These are phyloP conservation scores for Teratosphaeria viscida DNA, from an alignment of 2,329 filamentous ascomycete species.

Conservation along the genomic window DNA sequence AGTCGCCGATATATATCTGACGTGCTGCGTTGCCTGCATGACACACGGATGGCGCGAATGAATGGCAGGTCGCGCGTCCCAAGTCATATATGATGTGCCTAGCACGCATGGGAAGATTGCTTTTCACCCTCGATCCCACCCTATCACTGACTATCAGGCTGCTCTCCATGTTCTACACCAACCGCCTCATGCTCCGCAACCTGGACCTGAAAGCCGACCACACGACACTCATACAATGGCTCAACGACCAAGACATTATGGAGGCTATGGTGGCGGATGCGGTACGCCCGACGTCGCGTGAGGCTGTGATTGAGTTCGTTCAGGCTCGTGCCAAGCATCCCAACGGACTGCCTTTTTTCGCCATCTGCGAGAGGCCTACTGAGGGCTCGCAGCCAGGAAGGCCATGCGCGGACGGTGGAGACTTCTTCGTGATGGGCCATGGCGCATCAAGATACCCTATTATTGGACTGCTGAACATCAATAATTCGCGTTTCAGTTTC, in stretches of 20 bases:
- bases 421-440: neutral
- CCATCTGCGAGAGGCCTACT: neutral
- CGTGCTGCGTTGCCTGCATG: no score
- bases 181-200: constrained; percentile 1
- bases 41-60: no score
- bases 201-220: neutral
- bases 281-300: neutral
- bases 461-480: neutral
- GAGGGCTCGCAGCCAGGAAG: neutral
- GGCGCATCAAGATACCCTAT: neutral
- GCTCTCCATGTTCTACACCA: constrained; percentile 2
- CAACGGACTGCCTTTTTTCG: neutral
- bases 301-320: neutral
- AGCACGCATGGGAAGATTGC: neutral
- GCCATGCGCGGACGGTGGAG: neutral
- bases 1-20: no score
- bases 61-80: no score
- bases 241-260: neutral
- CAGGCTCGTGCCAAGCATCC: neutral
- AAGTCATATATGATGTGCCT: neutral
- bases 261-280: neutral
- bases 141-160: neutral
- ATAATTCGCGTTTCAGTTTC: neutral
- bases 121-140: no score
- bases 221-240: constrained; percentile 1